Percentiles rank a stretch among this genome's conserved stretches.
Conservation (phyloP, 2,329 filamentous ascomycete species). For the Colletotrichum paranaense region DNA sequence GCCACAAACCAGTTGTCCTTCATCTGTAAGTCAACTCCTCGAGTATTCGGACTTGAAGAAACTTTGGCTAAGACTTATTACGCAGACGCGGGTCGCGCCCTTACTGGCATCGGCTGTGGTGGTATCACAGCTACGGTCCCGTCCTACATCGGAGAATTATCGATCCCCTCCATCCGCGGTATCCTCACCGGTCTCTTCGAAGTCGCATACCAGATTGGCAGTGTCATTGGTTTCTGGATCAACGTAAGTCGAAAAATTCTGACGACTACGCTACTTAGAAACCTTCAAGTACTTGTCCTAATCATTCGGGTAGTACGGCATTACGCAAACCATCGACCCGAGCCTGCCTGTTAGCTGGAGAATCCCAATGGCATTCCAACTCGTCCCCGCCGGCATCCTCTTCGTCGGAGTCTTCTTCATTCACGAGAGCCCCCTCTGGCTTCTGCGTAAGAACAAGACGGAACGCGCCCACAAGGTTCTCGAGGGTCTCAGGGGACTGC, state of each 20-base stretch:
- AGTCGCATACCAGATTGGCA: conserved; percentile 65
- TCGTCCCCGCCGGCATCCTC: conserved; percentile 55
- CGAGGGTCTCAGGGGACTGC: conserved; percentile 56
- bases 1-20: conserved; percentile 52
- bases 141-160: conserved; percentile 72
- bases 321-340: conserved; percentile 50
- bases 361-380: conserved; percentile 60
- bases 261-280: background rate
- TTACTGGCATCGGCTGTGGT: conserved; percentile 67
- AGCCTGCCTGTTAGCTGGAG: conserved; percentile 53
- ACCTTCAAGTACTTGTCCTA: background rate
- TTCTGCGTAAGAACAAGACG: conserved; percentile 33
- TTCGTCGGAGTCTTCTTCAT: conserved; percentile 57
- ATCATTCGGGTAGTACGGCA: conserved; percentile 45
- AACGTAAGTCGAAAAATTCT: conserved; percentile 38
- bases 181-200: conserved; percentile 65
- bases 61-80: background rate
- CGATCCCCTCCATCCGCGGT: conserved; percentile 67
- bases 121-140: conserved; percentile 66
- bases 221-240: conserved; percentile 64
- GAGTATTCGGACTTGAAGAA: too few relatives aligned
- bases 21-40: conserved; percentile 46
- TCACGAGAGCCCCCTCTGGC: conserved; percentile 37
- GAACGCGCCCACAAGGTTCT: conserved; percentile 47
- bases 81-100: conserved; percentile 60